A percentile compares a stretch with the other conserved stretches of the same genome.
These are phyloP conservation scores for Aspergillus phoenicis DNA, from an alignment of 2,329 filamentous ascomycete genomes.

Conservation along the genomic window DNA sequence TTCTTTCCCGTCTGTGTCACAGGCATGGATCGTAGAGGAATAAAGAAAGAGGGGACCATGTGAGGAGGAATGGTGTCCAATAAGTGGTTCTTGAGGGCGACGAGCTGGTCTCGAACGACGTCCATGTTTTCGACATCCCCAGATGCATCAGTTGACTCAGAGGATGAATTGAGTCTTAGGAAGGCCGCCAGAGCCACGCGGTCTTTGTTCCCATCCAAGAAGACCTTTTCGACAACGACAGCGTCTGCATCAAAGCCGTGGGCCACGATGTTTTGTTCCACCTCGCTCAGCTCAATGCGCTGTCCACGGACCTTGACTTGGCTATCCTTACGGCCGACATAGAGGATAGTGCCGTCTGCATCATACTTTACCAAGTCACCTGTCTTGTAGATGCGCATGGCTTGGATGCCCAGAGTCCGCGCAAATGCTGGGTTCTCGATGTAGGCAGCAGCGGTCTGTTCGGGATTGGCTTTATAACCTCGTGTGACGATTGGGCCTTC, in stretches of 20 bases:
- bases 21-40: neutral
- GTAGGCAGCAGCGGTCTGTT: slow-evolving; percentile 32
- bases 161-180: neutral
- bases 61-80: neutral
- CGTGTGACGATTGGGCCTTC: slow-evolving; percentile 30
- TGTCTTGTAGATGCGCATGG: slow-evolving; percentile 30
- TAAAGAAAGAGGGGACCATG: neutral
- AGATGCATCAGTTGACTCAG: neutral
- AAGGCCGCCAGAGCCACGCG: neutral
- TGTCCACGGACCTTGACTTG: slow-evolving; percentile 13
- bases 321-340: slow-evolving; percentile 10
- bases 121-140: neutral
- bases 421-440: slow-evolving; percentile 19
- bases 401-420: slow-evolving; percentile 39
- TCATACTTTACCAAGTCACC: slow-evolving; percentile 6
- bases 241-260: neutral
- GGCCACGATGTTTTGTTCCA: slow-evolving; percentile 3
- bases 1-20: neutral
- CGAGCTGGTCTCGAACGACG: neutral
- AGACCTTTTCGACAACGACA: neutral
- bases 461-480: slow-evolving; percentile 37
- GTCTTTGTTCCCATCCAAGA: neutral
- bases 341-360: slow-evolving; percentile 1
- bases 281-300: slow-evolving; percentile 9
- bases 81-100: slow-evolving; percentile 17